Percentiles rank a stretch among this genome's conserved stretches.
Conservation (phyloP, 164 flowering plant species). For the Annona cherimola region DNA sequence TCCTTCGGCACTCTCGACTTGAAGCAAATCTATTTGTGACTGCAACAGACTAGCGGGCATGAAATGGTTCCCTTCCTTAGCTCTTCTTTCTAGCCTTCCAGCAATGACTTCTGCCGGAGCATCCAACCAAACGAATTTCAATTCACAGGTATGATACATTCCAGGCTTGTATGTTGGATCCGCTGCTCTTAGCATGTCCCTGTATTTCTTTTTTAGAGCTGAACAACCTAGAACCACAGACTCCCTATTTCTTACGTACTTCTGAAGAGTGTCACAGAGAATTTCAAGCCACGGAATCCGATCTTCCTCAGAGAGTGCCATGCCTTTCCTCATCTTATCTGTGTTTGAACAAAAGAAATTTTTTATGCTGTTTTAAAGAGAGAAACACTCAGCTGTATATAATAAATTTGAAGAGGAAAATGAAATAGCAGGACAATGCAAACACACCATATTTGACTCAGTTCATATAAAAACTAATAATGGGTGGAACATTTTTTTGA, state of each 20-base stretch:
- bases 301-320: constrained; percentile 74
- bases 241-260: constrained; percentile 15
- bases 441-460: background rate
- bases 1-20: constrained; percentile 64
- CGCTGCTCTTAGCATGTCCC: constrained; percentile 69
- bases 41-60: constrained; percentile 71
- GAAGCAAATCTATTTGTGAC: constrained; percentile 73
- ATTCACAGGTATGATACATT: constrained; percentile 18
- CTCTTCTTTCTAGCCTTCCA: constrained; percentile 56
- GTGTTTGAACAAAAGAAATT: background rate
- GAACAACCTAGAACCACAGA: constrained; percentile 66
- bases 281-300: constrained; percentile 82
- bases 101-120: constrained; percentile 52
- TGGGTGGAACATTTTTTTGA: background rate
- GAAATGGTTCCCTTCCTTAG: constrained; percentile 73
- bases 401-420: background rate
- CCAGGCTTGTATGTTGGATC: constrained; percentile 37
- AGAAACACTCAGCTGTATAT: background rate
- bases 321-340: constrained; percentile 82
- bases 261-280: constrained; percentile 39
- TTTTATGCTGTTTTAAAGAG: background rate
- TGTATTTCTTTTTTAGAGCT: constrained; percentile 59
- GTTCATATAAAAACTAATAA: background rate
- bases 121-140: constrained; percentile 69
- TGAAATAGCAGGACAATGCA: background rate